A percentile compares a stretch with the other conserved stretches of the same genome.
phyloP scores from a whole-genome alignment of 192 early-diverging fungal species.

The Mortierella antarctica region DNA sequence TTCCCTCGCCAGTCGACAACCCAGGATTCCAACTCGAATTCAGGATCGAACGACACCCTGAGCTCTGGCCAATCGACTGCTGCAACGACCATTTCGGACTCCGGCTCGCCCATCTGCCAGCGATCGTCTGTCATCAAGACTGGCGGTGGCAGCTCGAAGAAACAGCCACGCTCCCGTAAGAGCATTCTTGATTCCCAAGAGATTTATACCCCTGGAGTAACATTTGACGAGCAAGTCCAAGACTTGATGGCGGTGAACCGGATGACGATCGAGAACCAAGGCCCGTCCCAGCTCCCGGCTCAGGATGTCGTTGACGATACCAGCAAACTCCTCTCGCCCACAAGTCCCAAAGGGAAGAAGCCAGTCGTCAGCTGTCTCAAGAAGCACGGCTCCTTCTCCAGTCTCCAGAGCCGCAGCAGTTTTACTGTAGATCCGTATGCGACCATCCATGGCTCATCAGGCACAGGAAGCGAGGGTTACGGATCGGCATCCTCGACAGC shows the following conservation, averaged over 20 bases:
- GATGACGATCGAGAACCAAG: conserved; percentile 26
- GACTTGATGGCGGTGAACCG: conserved; percentile 26
- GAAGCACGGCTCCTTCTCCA: conserved; percentile 24
- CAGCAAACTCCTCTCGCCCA: too few relatives aligned
- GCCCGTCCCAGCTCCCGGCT: not conserved
- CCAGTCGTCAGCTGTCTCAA: conserved; percentile 51
- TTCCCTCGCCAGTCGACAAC: conserved; percentile 16
- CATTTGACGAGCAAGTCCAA: conserved; percentile 35
- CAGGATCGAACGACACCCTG: conserved; percentile 32
- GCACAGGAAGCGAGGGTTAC: conserved; percentile 13
- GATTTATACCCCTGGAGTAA: conserved; percentile 23
- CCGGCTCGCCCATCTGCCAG: conserved; percentile 2
- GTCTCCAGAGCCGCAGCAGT: conserved; percentile 18
- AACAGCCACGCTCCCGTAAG: not conserved
- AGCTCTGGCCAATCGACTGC: conserved; percentile 12
- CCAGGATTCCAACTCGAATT: conserved; percentile 37
- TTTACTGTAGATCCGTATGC: conserved; percentile 2
- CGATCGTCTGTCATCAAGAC: not conserved
- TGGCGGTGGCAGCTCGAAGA: not conserved
- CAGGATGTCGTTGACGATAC: too few relatives aligned
- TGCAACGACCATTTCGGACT: conserved; percentile 22
- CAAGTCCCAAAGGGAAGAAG: conserved; percentile 12
- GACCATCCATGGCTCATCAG: not conserved
- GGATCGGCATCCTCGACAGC: conserved; percentile 9
- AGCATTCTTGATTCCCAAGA: conserved; percentile 10